Percentiles rank a stretch among this genome's conserved stretches.
Evolutionary conservation across 768 basidiomycete species (phyloP).

Genomic region (Rhizopogon sp.): DNA sequence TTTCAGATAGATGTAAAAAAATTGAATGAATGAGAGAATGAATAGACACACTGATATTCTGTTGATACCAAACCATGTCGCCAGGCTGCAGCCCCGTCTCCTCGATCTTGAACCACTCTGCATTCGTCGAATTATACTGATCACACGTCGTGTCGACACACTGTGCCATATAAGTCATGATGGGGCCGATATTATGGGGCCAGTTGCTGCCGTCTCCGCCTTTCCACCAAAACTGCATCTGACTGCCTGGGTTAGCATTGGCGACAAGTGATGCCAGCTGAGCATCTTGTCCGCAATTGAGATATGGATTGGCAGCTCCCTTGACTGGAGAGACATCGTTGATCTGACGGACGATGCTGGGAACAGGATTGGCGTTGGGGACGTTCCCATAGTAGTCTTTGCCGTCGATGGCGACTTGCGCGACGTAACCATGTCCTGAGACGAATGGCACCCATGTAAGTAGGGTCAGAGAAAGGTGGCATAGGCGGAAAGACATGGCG

Average conservation of each 20-base stretch:
- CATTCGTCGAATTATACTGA: conserved; percentile 50
- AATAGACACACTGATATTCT: conserved; percentile 42
- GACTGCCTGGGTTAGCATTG: conserved; percentile 55
- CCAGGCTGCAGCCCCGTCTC: conserved; percentile 40
- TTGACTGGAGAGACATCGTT: conserved; percentile 43
- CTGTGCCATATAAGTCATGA: conserved; percentile 69
- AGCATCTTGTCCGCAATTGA: conserved; percentile 60
- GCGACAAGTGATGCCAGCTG: conserved; percentile 45
- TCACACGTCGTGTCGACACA: conserved; percentile 56
- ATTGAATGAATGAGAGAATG: neutral
- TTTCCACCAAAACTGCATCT: conserved; percentile 50
- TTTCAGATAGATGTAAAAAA: neutral
- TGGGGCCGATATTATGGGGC: conserved; percentile 60
- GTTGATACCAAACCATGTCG: conserved; percentile 45
- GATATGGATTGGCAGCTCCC: conserved; percentile 47
- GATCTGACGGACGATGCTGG: conserved; percentile 42
- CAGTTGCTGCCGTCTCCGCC: conserved; percentile 40
- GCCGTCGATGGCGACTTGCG: conserved; percentile 39
- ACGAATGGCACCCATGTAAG: conserved; percentile 11
- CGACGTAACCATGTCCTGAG: conserved; percentile 40
- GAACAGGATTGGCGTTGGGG: conserved; percentile 33
- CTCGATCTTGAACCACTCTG: conserved; percentile 74
- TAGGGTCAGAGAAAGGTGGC: neutral
- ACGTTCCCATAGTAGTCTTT: conserved; percentile 37
- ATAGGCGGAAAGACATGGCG: neutral